Conservation (phyloP, 2,329 filamentous ascomycete genomes). For the Coniochaeta prunicola region DNA sequence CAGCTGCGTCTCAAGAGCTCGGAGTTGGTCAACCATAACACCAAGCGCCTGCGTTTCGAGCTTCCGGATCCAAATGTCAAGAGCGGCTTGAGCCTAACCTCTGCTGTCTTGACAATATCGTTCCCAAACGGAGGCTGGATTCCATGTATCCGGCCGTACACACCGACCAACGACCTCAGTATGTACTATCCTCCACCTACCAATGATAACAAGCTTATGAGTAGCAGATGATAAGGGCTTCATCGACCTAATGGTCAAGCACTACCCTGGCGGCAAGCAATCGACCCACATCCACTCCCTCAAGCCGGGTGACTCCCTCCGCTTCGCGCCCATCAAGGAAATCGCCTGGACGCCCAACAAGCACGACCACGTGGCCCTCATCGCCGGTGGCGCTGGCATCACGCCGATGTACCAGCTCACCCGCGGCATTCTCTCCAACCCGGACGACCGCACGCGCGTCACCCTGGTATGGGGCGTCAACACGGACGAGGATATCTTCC, state of each 20-base stretch:
- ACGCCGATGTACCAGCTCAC: slow-evolving; percentile 63
- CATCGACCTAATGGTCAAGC: slow-evolving; percentile 60
- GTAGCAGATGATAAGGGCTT: slow-evolving; percentile 44
- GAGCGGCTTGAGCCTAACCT: slow-evolving; percentile 43
- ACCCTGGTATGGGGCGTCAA: slow-evolving; percentile 62
- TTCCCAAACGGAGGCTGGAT: slow-evolving; percentile 49
- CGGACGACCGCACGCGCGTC: slow-evolving; percentile 53
- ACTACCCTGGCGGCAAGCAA: slow-evolving; percentile 58
- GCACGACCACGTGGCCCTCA: slow-evolving; percentile 48
- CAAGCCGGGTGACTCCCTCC: slow-evolving; percentile 51
- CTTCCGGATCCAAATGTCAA: slow-evolving; percentile 37
- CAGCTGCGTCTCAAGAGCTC: slow-evolving; percentile 42
- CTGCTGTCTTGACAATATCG: slow-evolving; percentile 52
- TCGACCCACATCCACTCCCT: slow-evolving; percentile 61
- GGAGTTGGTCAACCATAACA: slow-evolving; percentile 50
- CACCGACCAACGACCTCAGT: slow-evolving; percentile 50
- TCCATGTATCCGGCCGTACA: slow-evolving; percentile 59
- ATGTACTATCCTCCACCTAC: slow-evolving; percentile 10
- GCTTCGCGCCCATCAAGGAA: slow-evolving; percentile 48
- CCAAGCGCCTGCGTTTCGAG: slow-evolving; percentile 49
- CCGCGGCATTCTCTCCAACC: slow-evolving; percentile 53
- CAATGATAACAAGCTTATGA: background rate
- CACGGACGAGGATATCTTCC: slow-evolving; percentile 52
- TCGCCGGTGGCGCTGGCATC: slow-evolving; percentile 67
- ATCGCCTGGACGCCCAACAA: slow-evolving; percentile 46